Conservation (phyloP, 768 basidiomycete genomes). For the Tephrocybe sp. region DNA sequence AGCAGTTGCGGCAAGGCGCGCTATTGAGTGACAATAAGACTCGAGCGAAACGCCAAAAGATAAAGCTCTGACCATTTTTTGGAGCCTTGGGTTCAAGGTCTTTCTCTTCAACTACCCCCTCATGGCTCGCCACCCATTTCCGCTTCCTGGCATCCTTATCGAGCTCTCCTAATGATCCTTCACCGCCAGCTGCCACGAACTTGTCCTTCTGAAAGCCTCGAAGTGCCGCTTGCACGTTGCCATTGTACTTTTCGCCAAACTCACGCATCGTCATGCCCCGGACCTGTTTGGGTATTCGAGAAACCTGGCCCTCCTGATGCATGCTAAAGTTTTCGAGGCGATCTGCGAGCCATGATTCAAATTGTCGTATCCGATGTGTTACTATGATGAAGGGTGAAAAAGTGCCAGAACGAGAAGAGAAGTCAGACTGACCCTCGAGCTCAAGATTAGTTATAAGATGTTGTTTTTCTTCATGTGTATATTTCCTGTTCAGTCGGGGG, state of each 20-base stretch:
- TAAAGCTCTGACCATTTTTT: constrained; percentile 55
- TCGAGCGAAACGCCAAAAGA: neutral
- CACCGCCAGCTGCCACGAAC: constrained; percentile 49
- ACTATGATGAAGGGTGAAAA: constrained; percentile 39
- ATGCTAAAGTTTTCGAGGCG: constrained; percentile 72
- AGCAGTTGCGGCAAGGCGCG: constrained; percentile 40
- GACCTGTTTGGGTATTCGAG: constrained; percentile 74
- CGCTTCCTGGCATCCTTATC: constrained; percentile 71
- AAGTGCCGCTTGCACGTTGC: constrained; percentile 70
- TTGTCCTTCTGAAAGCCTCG: constrained; percentile 68
- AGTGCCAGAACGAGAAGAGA: neutral
- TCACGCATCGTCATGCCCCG: constrained; percentile 73
- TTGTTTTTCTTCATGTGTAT: constrained; percentile 68
- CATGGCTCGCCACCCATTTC: constrained; percentile 73
- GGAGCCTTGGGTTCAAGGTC: constrained; percentile 37
- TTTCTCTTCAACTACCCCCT: constrained; percentile 39
- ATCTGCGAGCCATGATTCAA: constrained; percentile 74
- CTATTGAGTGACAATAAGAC: constrained; percentile 24
- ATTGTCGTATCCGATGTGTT: constrained; percentile 70
- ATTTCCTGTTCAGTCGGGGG: constrained; percentile 31
- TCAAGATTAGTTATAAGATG: constrained; percentile 78
- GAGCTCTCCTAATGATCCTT: constrained; percentile 52
- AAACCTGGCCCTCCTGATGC: constrained; percentile 74
- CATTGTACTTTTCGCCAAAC: constrained; percentile 76
- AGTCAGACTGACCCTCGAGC: constrained; percentile 60